These are phyloP conservation scores for Candida insectorum DNA, from an alignment of 805 yeast species.

Conservation along the genomic window DNA sequence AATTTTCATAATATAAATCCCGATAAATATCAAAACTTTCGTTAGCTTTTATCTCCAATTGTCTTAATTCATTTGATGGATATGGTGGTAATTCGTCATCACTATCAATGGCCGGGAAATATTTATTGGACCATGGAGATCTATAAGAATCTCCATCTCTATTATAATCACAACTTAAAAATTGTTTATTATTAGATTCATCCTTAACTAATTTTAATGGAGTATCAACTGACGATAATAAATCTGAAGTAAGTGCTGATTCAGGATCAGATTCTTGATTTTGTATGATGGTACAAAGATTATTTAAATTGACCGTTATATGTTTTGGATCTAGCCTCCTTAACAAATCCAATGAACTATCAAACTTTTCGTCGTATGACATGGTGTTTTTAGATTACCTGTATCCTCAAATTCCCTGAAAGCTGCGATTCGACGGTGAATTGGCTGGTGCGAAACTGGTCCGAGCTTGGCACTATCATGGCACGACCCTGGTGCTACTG, in stretches of 20 bases:
- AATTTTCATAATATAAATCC: conserved; percentile 90
- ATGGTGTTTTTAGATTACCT: conserved; percentile 4
- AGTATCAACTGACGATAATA: conserved; percentile 81
- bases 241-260: conserved; percentile 72
- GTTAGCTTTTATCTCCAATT: conserved; percentile 77
- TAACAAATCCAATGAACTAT: conserved; percentile 37
- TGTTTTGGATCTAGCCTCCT: conserved; percentile 39
- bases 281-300: conserved; percentile 40
- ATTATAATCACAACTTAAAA: conserved; percentile 87
- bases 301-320: conserved; percentile 29
- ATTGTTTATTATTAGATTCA: conserved; percentile 56
- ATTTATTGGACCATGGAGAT: conserved; percentile 86
- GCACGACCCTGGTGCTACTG: too few species aligned
- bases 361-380: conserved; percentile 31
- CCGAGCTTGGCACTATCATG: too few species aligned
- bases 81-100: conserved; percentile 67
- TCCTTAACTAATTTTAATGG: conserved; percentile 63
- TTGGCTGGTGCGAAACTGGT: too few species aligned
- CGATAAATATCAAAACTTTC: conserved; percentile 90
- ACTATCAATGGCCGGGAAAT: conserved; percentile 44
- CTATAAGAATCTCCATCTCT: conserved; percentile 91
- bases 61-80: conserved; percentile 66
- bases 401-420: too few species aligned
- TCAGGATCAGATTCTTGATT: conserved; percentile 27
- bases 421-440: too few species aligned